A percentile compares a stretch with the other conserved stretches of the same genome.
phyloP scores from a whole-genome alignment of 257 asterid species.

The Solanum raphanifolium region DNA sequence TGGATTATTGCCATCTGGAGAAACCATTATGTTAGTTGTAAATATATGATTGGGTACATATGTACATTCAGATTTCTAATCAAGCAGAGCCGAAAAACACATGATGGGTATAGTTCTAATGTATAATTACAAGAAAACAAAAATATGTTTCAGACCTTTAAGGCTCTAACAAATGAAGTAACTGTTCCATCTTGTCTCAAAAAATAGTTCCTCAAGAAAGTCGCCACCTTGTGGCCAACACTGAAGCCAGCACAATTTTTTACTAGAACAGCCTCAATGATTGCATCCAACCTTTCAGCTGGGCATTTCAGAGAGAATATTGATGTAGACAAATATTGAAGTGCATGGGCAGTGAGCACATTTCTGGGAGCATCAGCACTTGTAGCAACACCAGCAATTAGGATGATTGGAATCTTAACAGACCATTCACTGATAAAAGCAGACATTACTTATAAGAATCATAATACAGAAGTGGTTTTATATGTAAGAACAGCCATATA shows the following conservation, averaged over 20 bases:
- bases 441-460: slow-evolving; percentile 8
- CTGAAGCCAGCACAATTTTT: slow-evolving; percentile 46
- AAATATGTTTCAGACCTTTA: slow-evolving; percentile 43
- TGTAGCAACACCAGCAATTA: slow-evolving; percentile 86
- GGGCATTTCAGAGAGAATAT: slow-evolving; percentile 72
- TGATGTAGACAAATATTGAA: slow-evolving; percentile 40
- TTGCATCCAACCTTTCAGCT: slow-evolving; percentile 72
- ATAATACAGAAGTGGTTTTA: slow-evolving; percentile 2
- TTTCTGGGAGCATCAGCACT: slow-evolving; percentile 54
- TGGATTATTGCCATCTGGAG: slow-evolving; percentile 69
- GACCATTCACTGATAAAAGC: slow-evolving; percentile 77
- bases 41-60: not conserved
- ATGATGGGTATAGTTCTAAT: slow-evolving; percentile 10
- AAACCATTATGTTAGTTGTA: slow-evolving; percentile 5
- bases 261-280: slow-evolving; percentile 63
- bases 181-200: slow-evolving; percentile 86
- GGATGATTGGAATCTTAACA: slow-evolving; percentile 60
- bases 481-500: not conserved
- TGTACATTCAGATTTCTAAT: not conserved
- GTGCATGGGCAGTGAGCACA: slow-evolving; percentile 45
- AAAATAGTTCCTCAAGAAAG: slow-evolving; percentile 71
- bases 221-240: slow-evolving; percentile 58
- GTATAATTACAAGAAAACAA: not conserved
- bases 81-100: not conserved
- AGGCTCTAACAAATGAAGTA: slow-evolving; percentile 68